These are phyloP conservation scores for Exophiala xenobiotica DNA, from an alignment of 2,329 filamentous ascomycete species.

Conservation along the genomic window DNA sequence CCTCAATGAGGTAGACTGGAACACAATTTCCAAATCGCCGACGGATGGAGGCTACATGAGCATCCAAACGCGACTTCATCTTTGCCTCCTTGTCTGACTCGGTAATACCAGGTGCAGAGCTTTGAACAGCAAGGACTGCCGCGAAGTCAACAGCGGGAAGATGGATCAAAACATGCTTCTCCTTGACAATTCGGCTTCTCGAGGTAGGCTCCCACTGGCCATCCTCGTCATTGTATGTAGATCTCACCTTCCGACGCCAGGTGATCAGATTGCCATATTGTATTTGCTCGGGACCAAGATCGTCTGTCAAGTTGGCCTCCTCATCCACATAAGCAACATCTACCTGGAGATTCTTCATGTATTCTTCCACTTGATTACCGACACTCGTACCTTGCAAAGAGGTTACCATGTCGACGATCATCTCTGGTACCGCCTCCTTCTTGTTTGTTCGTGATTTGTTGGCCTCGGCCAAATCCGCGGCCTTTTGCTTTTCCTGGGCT, in stretches of 20 bases:
- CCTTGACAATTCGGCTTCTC: constrained; percentile 46
- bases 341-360: constrained; percentile 44
- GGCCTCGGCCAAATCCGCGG: constrained; percentile 66
- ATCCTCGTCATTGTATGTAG: constrained; percentile 59
- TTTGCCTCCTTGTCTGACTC: constrained; percentile 25
- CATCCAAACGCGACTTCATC: constrained; percentile 54
- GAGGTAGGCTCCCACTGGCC: constrained; percentile 65
- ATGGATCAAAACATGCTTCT: constrained; percentile 63
- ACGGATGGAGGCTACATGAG: constrained; percentile 59
- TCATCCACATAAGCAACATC: constrained; percentile 38
- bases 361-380: constrained; percentile 45
- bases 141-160: constrained; percentile 66
- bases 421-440: constrained; percentile 70
- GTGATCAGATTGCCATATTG: constrained; percentile 52
- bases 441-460: constrained; percentile 74
- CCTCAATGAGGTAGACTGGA: constrained; percentile 71
- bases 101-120: constrained; percentile 33
- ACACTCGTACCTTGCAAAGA: constrained; percentile 51
- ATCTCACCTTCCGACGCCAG: constrained; percentile 68
- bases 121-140: constrained; percentile 46
- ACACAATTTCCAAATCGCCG: constrained; percentile 53
- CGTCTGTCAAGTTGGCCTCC: constrained; percentile 31
- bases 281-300: constrained; percentile 39
- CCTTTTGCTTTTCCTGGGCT: constrained; percentile 61
- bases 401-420: constrained; percentile 70